Evolutionary conservation across 768 basidiomycete genomes (phyloP).

Genomic region (Podaxis sp.): DNA sequence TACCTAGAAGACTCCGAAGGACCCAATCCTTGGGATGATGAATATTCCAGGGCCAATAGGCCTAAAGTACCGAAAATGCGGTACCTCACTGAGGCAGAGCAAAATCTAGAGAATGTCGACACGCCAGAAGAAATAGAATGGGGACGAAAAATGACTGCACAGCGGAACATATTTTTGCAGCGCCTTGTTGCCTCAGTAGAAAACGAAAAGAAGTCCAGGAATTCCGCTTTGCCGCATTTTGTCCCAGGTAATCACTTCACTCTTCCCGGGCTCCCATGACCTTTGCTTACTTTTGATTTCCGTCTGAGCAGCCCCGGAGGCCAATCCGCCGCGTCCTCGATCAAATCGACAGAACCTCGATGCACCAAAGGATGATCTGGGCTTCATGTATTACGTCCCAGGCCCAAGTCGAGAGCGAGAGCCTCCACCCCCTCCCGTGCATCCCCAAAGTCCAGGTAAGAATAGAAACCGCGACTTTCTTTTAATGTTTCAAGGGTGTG

Average conservation of each 20-base stretch:
- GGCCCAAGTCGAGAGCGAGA: constrained; percentile 11
- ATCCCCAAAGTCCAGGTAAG: constrained; percentile 14
- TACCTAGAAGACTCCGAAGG: constrained; percentile 69
- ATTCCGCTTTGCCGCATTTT: constrained; percentile 41
- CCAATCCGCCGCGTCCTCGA: constrained; percentile 32
- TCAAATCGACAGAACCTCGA: constrained; percentile 42
- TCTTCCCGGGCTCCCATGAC: background rate
- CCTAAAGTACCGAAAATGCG: constrained; percentile 67
- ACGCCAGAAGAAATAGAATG: constrained; percentile 74
- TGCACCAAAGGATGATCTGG: constrained; percentile 40
- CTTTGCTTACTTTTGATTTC: background rate
- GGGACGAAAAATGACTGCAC: constrained; percentile 72
- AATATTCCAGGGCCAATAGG: constrained; percentile 52
- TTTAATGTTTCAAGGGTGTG: background rate
- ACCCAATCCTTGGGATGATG: constrained; percentile 77
- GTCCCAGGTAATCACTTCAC: constrained; percentile 37
- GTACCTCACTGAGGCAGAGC: constrained; percentile 54
- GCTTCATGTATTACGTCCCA: constrained; percentile 53
- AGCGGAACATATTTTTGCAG: constrained; percentile 70
- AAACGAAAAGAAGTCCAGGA: constrained; percentile 46
- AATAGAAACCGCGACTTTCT: background rate
- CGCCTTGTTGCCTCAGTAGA: constrained; percentile 61
- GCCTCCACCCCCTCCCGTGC: constrained; percentile 11
- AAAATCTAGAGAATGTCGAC: constrained; percentile 73
- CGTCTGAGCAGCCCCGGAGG: constrained; percentile 22